Evolutionary conservation across 2,329 filamentous ascomycete species (phyloP).

Genomic region (Alternaria arbusti): DNA sequence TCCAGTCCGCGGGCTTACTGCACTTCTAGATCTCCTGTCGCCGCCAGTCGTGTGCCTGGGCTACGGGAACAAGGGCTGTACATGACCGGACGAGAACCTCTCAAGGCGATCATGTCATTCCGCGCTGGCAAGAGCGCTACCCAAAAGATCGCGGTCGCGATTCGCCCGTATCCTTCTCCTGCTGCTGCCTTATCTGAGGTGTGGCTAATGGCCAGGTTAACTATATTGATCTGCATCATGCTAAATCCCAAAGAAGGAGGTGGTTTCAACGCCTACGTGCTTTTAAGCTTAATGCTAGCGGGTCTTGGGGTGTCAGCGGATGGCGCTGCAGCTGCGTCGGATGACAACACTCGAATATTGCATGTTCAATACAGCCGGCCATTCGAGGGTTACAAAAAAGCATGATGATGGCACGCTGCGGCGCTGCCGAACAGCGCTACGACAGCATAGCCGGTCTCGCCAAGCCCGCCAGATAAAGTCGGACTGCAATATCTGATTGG

Average conservation of each 20-base stretch:
- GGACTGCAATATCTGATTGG: conserved; percentile 17
- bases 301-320: conserved; percentile 28
- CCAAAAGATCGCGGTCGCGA: conserved; percentile 3
- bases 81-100: background rate
- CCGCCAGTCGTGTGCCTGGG: background rate
- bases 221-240: conserved; percentile 38
- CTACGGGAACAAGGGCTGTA: background rate
- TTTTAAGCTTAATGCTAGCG: conserved; percentile 46
- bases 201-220: conserved; percentile 25
- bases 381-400: background rate
- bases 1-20: background rate
- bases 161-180: conserved; percentile 8
- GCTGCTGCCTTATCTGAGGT: conserved; percentile 37
- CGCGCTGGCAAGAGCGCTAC: background rate
- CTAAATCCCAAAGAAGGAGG: conserved; percentile 40
- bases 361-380: background rate
- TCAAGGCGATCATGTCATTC: background rate
- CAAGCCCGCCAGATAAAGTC: conserved; percentile 7
- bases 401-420: background rate
- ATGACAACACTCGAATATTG: conserved; percentile 8
- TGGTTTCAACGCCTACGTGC: conserved; percentile 33
- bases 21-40: background rate
- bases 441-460: conserved; percentile 16
- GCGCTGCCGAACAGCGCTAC: conserved; percentile 9
- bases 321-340: conserved; percentile 5